phyloP scores from a whole-genome alignment of 805 yeast genomes.

The Yarrowia keelungensis region DNA sequence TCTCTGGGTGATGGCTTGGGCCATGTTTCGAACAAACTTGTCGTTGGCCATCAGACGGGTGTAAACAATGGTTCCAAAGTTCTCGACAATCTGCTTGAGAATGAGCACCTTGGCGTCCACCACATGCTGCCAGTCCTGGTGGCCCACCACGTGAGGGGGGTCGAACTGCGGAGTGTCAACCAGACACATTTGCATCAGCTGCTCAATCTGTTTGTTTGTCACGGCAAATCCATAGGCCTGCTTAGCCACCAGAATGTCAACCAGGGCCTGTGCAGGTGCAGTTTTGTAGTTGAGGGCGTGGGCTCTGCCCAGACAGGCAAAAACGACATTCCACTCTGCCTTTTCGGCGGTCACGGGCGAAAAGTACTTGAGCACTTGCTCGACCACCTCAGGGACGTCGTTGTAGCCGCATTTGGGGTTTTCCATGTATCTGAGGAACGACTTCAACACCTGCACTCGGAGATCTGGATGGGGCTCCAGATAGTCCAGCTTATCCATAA shows the following conservation, averaged over 20 bases:
- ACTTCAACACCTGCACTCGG: neutral
- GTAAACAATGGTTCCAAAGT: neutral
- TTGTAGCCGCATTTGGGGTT: constrained; percentile 5
- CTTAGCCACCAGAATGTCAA: constrained; percentile 46
- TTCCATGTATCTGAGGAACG: neutral
- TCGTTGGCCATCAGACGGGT: neutral
- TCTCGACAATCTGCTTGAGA: constrained; percentile 17
- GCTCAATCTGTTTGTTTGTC: constrained; percentile 46
- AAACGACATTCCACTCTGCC: constrained; percentile 9
- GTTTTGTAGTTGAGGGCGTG: constrained; percentile 14
- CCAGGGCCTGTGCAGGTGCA: constrained; percentile 44
- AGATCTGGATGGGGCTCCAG: constrained; percentile 1
- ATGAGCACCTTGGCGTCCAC: constrained; percentile 25
- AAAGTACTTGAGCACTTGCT: constrained; percentile 12
- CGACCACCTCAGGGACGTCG: constrained; percentile 25
- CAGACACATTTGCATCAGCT: constrained; percentile 40
- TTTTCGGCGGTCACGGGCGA: constrained; percentile 3
- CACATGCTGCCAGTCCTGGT: constrained; percentile 16
- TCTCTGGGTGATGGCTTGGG: constrained; percentile 27
- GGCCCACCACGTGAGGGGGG: neutral
- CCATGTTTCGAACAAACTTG: neutral
- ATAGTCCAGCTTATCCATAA: neutral
- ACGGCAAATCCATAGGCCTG: constrained; percentile 48
- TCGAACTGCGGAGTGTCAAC: constrained; percentile 21
- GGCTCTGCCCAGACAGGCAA: neutral